Base-by-base conservation (phyloP, 768 basidiomycete species). In the Termitomyces sp. region DNA sequence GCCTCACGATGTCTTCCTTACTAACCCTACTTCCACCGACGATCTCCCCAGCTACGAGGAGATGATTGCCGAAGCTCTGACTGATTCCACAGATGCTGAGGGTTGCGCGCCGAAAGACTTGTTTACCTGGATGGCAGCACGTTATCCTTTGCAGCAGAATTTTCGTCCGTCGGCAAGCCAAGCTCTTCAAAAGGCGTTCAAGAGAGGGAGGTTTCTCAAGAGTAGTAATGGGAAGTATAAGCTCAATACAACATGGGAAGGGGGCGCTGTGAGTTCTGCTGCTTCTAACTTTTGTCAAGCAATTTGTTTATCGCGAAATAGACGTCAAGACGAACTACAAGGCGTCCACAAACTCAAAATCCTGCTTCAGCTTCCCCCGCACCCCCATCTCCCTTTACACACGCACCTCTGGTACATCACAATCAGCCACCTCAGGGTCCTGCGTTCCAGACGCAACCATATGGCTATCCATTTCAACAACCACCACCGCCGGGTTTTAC, bases 91-190 rank as follows among this genome's bases (percentile, higher is more conserved):
- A 7, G 89, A 91, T 58, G 77, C 84, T 1, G 89, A 94, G 49
- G 93, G 93, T 18, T 82, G 83, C 57, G 86, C 86, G 7, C 93
- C 93, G n/a, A 93, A 91, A 69, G 84, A 85, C 60, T 67, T 95
- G 33, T 95, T 92, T 69, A 75, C 82, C 6, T 91, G 89, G 89
- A 95, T 95, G 88, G 86, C 86, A 4, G 76, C 82, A 33, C 81
- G 83, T 41, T 95, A 91, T 70, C 93, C 93, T 13, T 70, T 95
- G 5, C 89, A 92, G 69, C 85, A 82, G n/a, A 95, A 94, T 74
- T 95, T 95, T 67, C 79, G 93, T 40, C 91, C 93, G 2, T 93
- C 90, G 2, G 93, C 93, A 4, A 91, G 89, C 66, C 93, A 95
- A 71, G 93, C 93, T 7, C 73, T 95, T 56, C 90, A 92, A 70